Evolutionary conservation across 768 basidiomycete species (phyloP).

Genomic region (Suillus luteus): DNA sequence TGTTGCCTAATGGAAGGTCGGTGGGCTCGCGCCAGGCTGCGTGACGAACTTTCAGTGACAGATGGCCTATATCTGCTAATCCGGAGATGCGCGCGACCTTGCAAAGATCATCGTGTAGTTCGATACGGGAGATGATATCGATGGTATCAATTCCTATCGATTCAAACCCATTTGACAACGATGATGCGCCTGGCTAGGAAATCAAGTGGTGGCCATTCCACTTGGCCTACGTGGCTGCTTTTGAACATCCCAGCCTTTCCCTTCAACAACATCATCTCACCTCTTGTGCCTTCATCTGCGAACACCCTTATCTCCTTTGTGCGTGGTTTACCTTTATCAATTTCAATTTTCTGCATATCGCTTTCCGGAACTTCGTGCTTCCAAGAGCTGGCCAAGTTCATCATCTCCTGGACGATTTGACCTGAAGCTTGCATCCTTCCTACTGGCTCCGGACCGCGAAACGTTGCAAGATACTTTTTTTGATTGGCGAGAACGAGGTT

Average conservation of each 20-base stretch:
- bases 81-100: conserved; percentile 3
- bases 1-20: not conserved
- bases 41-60: not conserved
- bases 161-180: not conserved
- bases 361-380: not conserved
- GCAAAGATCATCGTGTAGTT: not conserved
- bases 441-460: not conserved
- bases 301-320: conserved; percentile 2
- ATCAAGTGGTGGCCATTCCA: not conserved
- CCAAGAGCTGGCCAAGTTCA: not conserved
- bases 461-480: conserved; percentile 2
- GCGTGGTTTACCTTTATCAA: conserved; percentile 2
- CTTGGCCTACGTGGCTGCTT: not conserved
- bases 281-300: not conserved
- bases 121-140: conserved; percentile 6
- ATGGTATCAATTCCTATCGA: conserved; percentile 1
- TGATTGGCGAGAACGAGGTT: not conserved
- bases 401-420: not conserved
- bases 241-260: not conserved
- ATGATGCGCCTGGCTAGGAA: not conserved
- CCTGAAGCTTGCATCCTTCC: not conserved
- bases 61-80: not conserved
- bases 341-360: conserved; percentile 4
- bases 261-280: not conserved
- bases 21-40: conserved; percentile 4